Conservation (phyloP, 768 basidiomycete genomes). For the Lactarius psammicola region DNA sequence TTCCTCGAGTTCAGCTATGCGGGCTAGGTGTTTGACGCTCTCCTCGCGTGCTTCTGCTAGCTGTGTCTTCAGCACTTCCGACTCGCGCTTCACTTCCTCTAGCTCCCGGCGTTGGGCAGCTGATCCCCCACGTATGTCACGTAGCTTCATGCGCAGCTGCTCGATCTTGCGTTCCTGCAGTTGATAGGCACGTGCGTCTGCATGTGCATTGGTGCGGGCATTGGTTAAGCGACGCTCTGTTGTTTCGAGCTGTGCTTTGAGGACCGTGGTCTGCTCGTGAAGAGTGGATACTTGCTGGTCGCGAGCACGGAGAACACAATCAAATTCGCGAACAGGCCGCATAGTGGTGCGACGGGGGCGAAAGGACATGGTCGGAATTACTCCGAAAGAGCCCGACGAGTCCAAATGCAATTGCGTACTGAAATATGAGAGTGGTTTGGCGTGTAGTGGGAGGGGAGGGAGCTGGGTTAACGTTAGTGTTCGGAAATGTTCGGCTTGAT, state of each 20-base stretch:
- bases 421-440: not conserved
- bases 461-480: slow-evolving; percentile 2
- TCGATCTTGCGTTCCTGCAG: slow-evolving; percentile 29
- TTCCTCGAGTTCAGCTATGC: slow-evolving; percentile 26
- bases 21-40: slow-evolving; percentile 12
- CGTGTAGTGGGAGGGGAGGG: not conserved
- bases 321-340: slow-evolving; percentile 23
- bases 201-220: slow-evolving; percentile 21
- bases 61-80: slow-evolving; percentile 6
- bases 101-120: slow-evolving; percentile 24
- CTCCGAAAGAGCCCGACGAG: slow-evolving; percentile 12
- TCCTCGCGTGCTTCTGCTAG: slow-evolving; percentile 17
- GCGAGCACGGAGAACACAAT: slow-evolving; percentile 25
- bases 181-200: slow-evolving; percentile 21
- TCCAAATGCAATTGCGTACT: slow-evolving; percentile 3
- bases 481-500: not conserved
- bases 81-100: slow-evolving; percentile 15
- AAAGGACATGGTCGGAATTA: slow-evolving; percentile 11
- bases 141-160: slow-evolving; percentile 24
- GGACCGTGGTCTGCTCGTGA: slow-evolving; percentile 19
- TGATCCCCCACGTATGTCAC: slow-evolving; percentile 13
- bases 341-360: slow-evolving; percentile 23
- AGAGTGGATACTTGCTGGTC: slow-evolving; percentile 24
- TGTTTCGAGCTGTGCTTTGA: slow-evolving; percentile 23
- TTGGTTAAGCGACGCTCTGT: slow-evolving; percentile 24